Conservation (phyloP, 2,329 filamentous ascomycete species). For the Orbilia brochopaga region DNA sequence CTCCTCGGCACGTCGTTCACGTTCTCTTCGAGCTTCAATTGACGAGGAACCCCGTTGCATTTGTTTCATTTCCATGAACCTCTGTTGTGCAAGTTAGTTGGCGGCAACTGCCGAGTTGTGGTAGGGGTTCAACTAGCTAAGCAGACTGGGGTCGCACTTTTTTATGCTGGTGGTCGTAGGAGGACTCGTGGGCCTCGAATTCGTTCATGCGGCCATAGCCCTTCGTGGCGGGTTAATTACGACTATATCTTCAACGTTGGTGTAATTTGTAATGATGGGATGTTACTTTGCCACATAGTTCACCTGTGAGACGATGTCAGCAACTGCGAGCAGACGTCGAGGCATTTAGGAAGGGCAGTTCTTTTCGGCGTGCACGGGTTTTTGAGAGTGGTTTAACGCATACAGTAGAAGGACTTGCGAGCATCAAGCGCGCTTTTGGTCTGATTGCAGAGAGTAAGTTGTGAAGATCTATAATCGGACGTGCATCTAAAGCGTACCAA, state of each 20-base stretch:
- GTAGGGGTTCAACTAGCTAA: slow-evolving; percentile 57
- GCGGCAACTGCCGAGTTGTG: slow-evolving; percentile 55
- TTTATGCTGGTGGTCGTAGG: slow-evolving; percentile 94
- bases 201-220: slow-evolving; percentile 95
- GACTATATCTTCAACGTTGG: background rate
- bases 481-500: slow-evolving; percentile 17
- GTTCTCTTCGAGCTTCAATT: slow-evolving; percentile 65
- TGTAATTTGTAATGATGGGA: background rate
- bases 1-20: slow-evolving; percentile 71
- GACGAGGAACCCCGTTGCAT: slow-evolving; percentile 71
- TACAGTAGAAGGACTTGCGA: slow-evolving; percentile 48
- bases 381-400: background rate
- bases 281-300: slow-evolving; percentile 45
- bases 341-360: background rate
- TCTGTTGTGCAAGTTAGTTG: slow-evolving; percentile 56
- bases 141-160: slow-evolving; percentile 62
- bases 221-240: slow-evolving; percentile 62
- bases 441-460: slow-evolving; percentile 1
- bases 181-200: slow-evolving; percentile 90
- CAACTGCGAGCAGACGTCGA: background rate
- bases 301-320: slow-evolving; percentile 11
- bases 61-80: slow-evolving; percentile 84
- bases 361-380: background rate
- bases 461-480: background rate
- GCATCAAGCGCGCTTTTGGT: slow-evolving; percentile 49